Base-by-base conservation (phyloP, 1,284 basidiomycete genomes). In the Cryptococcus sp. region DNA sequence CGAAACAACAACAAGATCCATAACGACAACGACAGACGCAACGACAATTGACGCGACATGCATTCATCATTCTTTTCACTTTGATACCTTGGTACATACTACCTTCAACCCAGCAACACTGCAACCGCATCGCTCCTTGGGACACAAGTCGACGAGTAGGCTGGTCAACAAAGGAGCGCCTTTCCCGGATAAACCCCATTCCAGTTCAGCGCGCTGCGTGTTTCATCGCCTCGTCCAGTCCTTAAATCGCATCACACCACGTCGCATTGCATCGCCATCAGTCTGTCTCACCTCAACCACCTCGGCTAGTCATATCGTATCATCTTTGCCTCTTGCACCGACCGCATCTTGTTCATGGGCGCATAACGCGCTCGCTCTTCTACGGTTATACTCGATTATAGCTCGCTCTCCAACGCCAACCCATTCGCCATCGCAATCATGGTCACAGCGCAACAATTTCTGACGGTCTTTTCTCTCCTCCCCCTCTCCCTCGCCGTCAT, bases 401-500 rank as follows among this genome's bases (percentile, higher is more conserved):
- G 5, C 27, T 30, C 10, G 42, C 42, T 35, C 48, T 22, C 48
- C 22, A 27, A 3, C 15, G n/a, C 48, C 50, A 19, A 38, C 49
- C 48, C 23, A 27, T 50, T 4, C 50, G n/a, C 11, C 39, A 41
- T n/a, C 39, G 39, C n/a, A 11, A 52, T 23, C n/a, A 63, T 63
- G 62, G 54, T 66, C 38, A 52, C 30, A 22, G 38, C 56, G 5
- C 23, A 54, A 16, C 40, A 49, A 25, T 45, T 63, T 50, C 22
- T 67, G 11, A 57, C 62, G 15, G 53, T 67, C 43, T 45, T 67
- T 35, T 40, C 63, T 25, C 52, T 67, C 22, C 54, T 67, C 7
- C 63, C 65, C 4, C 39, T 64, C n/a, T 60, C 60, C 5, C 27
- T 64, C n/a, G 47, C 58, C 40, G 17, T 47, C 41, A 10, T 56